These are phyloP conservation scores for Termitomyces sp. DNA, from an alignment of 768 basidiomycete genomes.

Conservation along the genomic window DNA sequence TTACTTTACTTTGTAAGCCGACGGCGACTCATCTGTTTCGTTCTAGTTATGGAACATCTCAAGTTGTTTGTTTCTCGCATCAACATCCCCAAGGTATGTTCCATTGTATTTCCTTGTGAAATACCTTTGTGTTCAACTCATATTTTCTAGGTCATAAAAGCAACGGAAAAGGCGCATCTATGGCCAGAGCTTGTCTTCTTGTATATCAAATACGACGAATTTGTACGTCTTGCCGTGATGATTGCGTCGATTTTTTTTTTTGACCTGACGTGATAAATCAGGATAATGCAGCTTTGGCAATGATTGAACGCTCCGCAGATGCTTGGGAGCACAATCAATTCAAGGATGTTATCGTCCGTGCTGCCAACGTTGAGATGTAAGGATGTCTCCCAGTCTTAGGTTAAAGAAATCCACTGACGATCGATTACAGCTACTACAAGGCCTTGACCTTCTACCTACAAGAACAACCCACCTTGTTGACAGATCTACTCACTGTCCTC, in stretches of 20 bases:
- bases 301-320: constrained; percentile 98
- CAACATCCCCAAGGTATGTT: constrained; percentile 88
- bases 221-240: constrained; percentile 43
- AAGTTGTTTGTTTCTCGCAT: constrained; percentile 94
- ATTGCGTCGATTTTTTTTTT: neutral
- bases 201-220: constrained; percentile 98
- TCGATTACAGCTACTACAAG: constrained; percentile 78
- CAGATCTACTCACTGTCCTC: constrained; percentile 88
- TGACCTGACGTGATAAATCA: constrained; percentile 25
- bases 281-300: constrained; percentile 97
- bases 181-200: constrained; percentile 99
- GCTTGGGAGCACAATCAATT: constrained; percentile 99
- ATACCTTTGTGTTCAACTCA: neutral
- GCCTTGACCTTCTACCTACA: constrained; percentile 91
- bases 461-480: constrained; percentile 90
- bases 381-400: constrained; percentile 18
- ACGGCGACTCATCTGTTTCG: constrained; percentile 4
- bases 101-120: neutral
- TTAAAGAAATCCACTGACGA: constrained; percentile 9
- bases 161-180: constrained; percentile 92
- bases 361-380: constrained; percentile 96
- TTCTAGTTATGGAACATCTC: constrained; percentile 94
- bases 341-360: constrained; percentile 96
- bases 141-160: constrained; percentile 76
- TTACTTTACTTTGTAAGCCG: constrained; percentile 13